phyloP scores from a whole-genome alignment of 176 grass and related monocot species.

The Musa troglodytarum region DNA sequence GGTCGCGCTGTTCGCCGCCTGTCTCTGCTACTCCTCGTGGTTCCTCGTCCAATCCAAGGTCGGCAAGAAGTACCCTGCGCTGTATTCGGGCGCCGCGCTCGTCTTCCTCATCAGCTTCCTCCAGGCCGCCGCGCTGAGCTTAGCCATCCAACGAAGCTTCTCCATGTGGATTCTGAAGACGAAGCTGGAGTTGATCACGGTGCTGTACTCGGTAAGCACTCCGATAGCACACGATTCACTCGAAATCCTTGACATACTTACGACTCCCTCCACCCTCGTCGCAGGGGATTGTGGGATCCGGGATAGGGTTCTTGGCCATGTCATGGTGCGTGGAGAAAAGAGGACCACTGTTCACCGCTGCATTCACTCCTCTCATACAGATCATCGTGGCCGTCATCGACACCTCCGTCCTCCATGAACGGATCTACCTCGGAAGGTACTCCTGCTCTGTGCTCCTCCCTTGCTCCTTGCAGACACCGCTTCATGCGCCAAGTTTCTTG shows the following conservation, averaged over 20 bases:
- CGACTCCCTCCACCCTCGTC: too few species aligned
- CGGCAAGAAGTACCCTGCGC: constrained; percentile 18
- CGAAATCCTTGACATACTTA: too few species aligned
- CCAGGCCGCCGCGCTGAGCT: constrained; percentile 7
- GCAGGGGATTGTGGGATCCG: constrained; percentile 61
- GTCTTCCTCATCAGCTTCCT: constrained; percentile 11
- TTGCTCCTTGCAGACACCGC: neutral
- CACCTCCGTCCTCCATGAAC: constrained; percentile 49
- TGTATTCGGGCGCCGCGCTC: constrained; percentile 9
- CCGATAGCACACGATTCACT: too few species aligned
- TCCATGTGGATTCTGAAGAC: constrained; percentile 8
- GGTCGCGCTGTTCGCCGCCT: neutral
- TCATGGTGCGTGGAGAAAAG: constrained; percentile 71
- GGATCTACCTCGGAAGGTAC: constrained; percentile 69
- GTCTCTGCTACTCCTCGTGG: constrained; percentile 7
- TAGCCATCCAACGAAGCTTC: neutral
- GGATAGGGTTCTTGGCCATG: constrained; percentile 59
- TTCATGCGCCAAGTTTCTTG: neutral
- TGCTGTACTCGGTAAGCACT: neutral
- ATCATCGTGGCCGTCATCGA: constrained; percentile 55
- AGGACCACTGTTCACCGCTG: constrained; percentile 61
- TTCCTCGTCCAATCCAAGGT: constrained; percentile 6
- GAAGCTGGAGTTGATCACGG: constrained; percentile 8
- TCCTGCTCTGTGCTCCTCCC: neutral
- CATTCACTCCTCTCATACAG: constrained; percentile 75